phyloP scores from a whole-genome alignment of 192 early-diverging fungal genomes.

The Spinellus fusiger region DNA sequence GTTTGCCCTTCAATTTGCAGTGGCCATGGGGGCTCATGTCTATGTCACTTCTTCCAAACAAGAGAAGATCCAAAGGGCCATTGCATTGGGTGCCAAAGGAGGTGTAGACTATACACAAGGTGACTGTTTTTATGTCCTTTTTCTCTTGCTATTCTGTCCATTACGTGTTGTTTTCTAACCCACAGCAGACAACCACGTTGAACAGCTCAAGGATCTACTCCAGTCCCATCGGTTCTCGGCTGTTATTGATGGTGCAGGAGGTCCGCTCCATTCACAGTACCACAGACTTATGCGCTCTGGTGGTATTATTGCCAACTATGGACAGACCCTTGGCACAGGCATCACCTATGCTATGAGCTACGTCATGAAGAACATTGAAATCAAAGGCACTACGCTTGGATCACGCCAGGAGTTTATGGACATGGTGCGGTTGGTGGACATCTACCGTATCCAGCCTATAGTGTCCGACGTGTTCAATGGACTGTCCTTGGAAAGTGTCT shows the following conservation, averaged over 20 bases:
- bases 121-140: conserved; percentile 15
- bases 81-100: conserved; percentile 57
- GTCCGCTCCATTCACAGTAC: conserved; percentile 38
- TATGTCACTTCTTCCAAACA: conserved; percentile 62
- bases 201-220: conserved; percentile 36
- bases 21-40: conserved; percentile 62
- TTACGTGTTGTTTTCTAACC: background rate
- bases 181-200: conserved; percentile 38
- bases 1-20: conserved; percentile 57
- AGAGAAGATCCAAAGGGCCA: conserved; percentile 56
- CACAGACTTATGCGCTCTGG: conserved; percentile 38
- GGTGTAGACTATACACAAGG: conserved; percentile 66
- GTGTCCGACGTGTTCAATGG: conserved; percentile 51
- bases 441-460: conserved; percentile 52
- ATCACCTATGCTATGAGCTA: conserved; percentile 38
- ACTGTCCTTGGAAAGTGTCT: conserved; percentile 26
- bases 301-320: conserved; percentile 55
- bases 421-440: conserved; percentile 54
- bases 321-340: conserved; percentile 44
- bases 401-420: conserved; percentile 51
- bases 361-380: conserved; percentile 56
- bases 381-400: conserved; percentile 63
- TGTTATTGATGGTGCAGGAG: conserved; percentile 66
- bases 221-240: conserved; percentile 35
- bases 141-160: background rate